Base-by-base conservation (phyloP, 2,329 filamentous ascomycete species). In the Exophiala aquamarina region DNA sequence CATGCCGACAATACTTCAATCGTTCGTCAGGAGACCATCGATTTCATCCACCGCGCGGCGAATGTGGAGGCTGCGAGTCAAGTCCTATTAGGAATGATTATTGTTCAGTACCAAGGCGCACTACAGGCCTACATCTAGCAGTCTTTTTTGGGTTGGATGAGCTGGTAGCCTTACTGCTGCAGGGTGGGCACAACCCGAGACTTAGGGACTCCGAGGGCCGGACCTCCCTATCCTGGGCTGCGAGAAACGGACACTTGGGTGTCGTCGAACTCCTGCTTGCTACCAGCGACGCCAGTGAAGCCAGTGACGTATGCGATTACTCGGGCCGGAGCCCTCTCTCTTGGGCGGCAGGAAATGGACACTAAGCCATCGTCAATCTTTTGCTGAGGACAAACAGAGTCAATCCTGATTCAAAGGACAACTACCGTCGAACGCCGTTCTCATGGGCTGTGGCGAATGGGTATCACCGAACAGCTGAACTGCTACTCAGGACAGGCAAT, bases 121-220 rank as follows among this genome's bases (percentile, higher is more conserved):
- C 54, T 33, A 59, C 43, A 32, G 55, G 56, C 23, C 8, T 61
- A 17, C 58, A 63, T 28, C 33, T 63, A 21, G 56, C 55, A 14
- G 58, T 58, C 54, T 58, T 50, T 17, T 63, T 63, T 40, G 61
- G 60, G 20, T 18, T 61, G 23, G 13, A 33, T 17, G 34, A 34
- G 9, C n/a, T n/a, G n/a, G n/a, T n/a, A n/a, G n/a, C n/a, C n/a
- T n/a, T n/a, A n/a, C n/a, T n/a, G n/a, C n/a, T n/a, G n/a, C n/a
- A n/a, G n/a, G n/a, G n/a, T n/a, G n/a, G n/a, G n/a, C n/a, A n/a
- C n/a, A n/a, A n/a, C n/a, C n/a, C n/a, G n/a, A n/a, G n/a, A n/a
- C n/a, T n/a, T n/a, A n/a, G n/a, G n/a, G n/a, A n/a, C n/a, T n/a
- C n/a, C n/a, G n/a, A n/a, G n/a, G 33, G 34, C 18, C 35, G 33